Base-by-base conservation (phyloP, 1,284 basidiomycete genomes). In the Ceraceosorus guamensis region DNA sequence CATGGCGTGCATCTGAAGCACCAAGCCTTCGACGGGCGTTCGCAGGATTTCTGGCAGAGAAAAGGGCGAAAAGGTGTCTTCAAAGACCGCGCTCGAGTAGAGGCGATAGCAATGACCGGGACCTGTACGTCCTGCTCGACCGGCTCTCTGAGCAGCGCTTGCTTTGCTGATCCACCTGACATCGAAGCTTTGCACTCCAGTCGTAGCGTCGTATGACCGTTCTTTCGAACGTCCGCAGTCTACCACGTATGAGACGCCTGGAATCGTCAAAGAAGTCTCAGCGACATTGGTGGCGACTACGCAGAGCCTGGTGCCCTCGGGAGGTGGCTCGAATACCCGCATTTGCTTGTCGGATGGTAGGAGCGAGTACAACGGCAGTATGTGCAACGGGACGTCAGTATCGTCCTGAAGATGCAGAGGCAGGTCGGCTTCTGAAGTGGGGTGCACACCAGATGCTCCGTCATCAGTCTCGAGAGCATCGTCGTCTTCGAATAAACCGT, bases 1-100 rank as follows among this genome's bases (percentile, higher is more conserved):
- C 92, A 99, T 97, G 75, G 86, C 87, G 81, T 99, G 98, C 95
- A 99, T 98, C 78, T 96, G 91, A 37, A 98, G 81, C 10, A 98
- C 90, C 30, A 98, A 85, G 0, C 92, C 92, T 70, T 98, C 95
- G 68, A 98, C 93, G 0, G 95, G 93, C 79, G 90, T 92, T 32
- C 93, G 86, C 46, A 92, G 81, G 61, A 98, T 95, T 77, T 99
- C 95, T 2, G 95, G 93, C 59, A 85, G 80, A 0, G 89, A 83
- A 77, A 95, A 95, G 57, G 85, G 79, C 32, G 87, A 84, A 73
- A 98, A 95, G 77, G 93, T 85, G 70, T 93, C 85, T 75, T 98
- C 95, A 75, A 83, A 98, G 7, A 98, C 79, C 0, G 85, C 83
- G 59, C 83, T 83, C 8, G 81, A 84, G 76, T 87, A 88, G 2